A percentile compares a stretch with the other conserved stretches of the same genome.
These are phyloP conservation scores for Hypsizygus marmoreus DNA, from an alignment of 768 basidiomycete genomes.

Conservation along the genomic window DNA sequence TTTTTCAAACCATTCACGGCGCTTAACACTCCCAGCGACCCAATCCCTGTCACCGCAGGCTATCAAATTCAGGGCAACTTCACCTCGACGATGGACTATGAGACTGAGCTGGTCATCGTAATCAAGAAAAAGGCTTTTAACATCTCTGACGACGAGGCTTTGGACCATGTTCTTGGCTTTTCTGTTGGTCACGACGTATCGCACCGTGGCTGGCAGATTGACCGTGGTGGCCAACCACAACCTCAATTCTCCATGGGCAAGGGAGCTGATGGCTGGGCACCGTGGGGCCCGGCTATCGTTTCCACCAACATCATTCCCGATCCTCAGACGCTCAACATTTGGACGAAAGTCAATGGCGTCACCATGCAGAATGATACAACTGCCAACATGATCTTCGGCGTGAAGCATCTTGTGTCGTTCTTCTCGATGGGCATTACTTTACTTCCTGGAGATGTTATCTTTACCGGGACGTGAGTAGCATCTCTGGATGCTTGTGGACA, in stretches of 20 bases:
- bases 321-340: slow-evolving; percentile 40
- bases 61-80: slow-evolving; percentile 43
- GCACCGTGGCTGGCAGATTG: slow-evolving; percentile 47
- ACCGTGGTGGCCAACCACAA: slow-evolving; percentile 41
- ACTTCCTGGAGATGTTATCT: slow-evolving; percentile 43
- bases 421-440: slow-evolving; percentile 47
- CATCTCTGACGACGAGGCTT: slow-evolving; percentile 41
- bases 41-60: slow-evolving; percentile 29
- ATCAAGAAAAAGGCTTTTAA: slow-evolving; percentile 46
- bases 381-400: slow-evolving; percentile 44
- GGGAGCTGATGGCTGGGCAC: slow-evolving; percentile 44
- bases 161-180: slow-evolving; percentile 44
- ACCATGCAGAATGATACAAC: slow-evolving; percentile 41
- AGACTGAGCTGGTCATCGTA: slow-evolving; percentile 42
- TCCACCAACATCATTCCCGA: slow-evolving; percentile 38
- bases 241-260: slow-evolving; percentile 47
- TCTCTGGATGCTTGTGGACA: neutral
- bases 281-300: slow-evolving; percentile 42
- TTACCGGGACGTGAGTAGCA: slow-evolving; percentile 41
- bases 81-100: slow-evolving; percentile 43
- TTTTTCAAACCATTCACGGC: slow-evolving; percentile 32
- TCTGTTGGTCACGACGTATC: slow-evolving; percentile 43
- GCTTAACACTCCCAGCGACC: slow-evolving; percentile 26
- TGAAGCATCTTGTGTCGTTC: slow-evolving; percentile 40
- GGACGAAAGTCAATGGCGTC: slow-evolving; percentile 43